phyloP scores from a whole-genome alignment of 106 monocot genomes.

The Platanthera guangdongensis region DNA sequence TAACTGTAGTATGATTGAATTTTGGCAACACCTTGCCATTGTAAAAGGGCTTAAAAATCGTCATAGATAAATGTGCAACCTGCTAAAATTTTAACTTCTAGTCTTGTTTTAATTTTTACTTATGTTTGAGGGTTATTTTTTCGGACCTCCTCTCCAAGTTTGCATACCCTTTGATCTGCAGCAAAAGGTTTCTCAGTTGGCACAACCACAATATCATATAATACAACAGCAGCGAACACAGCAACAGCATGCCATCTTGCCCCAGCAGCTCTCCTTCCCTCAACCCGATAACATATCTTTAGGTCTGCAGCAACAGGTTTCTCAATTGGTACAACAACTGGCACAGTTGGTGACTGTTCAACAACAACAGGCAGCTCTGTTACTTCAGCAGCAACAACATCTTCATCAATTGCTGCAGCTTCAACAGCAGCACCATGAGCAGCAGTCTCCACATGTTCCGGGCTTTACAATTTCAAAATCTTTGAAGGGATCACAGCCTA shows the following conservation, averaged over 20 bases:
- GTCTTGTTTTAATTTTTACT: no score
- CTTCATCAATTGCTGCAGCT: constrained; percentile 33
- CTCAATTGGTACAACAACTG: constrained; percentile 58
- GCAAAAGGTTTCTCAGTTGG: no score
- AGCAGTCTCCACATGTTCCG: constrained; percentile 40
- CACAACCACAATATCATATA: no score
- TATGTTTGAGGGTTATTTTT: no score
- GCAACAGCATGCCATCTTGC: constrained; percentile 7
- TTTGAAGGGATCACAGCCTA: constrained; percentile 57
- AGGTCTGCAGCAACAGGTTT: constrained; percentile 50
- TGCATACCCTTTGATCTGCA: no score
- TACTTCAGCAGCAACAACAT: constrained; percentile 24
- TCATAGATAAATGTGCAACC: no score
- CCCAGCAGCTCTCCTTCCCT: constrained; percentile 41
- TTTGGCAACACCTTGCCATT: no score
- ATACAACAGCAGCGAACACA: constrained; percentile 34
- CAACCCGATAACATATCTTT: constrained; percentile 33
- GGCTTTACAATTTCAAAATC: constrained; percentile 46
- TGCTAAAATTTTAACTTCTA: no score
- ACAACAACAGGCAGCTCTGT: constrained; percentile 43
- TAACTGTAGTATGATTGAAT: no score
- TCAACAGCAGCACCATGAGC: constrained; percentile 8
- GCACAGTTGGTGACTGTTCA: constrained; percentile 29
- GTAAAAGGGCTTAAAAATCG: no score
- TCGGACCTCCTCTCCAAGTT: no score